phyloP scores from a whole-genome alignment of 179 eudicot species.

The Silene coronaria region DNA sequence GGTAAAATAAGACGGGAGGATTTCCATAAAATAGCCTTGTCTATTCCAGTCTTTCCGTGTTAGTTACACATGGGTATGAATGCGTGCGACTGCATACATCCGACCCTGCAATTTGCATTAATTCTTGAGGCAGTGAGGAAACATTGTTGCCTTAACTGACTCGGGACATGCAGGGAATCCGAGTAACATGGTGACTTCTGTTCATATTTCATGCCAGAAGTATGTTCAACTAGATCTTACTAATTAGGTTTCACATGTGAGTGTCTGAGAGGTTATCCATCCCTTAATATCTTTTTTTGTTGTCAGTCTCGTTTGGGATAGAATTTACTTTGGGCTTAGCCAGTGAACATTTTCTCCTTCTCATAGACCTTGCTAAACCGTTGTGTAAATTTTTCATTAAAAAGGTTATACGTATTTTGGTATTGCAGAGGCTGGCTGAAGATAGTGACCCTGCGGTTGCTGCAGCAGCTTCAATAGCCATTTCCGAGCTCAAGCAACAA shows the following conservation, averaged over 20 bases:
- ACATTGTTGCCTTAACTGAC: background rate
- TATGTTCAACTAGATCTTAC: background rate
- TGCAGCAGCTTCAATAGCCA: constrained; percentile 77
- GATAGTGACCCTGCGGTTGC: constrained; percentile 92
- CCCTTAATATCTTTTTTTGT: too few relatives aligned
- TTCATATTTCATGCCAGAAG: background rate
- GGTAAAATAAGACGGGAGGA: background rate
- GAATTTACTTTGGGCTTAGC: background rate
- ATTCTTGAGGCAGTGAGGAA: background rate
- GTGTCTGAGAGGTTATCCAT: background rate
- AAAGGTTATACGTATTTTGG: background rate
- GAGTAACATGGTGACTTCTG: background rate
- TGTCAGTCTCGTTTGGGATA: background rate
- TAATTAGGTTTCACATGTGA: background rate
- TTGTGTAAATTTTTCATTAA: too few relatives aligned
- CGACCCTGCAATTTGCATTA: background rate
- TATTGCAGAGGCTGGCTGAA: constrained; percentile 73
- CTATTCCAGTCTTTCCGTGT: background rate
- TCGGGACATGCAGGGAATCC: background rate
- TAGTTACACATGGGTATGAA: background rate
- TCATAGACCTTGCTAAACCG: background rate
- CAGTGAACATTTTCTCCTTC: background rate
- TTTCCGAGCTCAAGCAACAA: constrained; percentile 71
- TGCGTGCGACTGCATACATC: background rate
- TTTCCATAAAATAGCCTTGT: background rate